phyloP scores from a whole-genome alignment of 2,329 filamentous ascomycete species.

The Tolypocladium tundrense region DNA sequence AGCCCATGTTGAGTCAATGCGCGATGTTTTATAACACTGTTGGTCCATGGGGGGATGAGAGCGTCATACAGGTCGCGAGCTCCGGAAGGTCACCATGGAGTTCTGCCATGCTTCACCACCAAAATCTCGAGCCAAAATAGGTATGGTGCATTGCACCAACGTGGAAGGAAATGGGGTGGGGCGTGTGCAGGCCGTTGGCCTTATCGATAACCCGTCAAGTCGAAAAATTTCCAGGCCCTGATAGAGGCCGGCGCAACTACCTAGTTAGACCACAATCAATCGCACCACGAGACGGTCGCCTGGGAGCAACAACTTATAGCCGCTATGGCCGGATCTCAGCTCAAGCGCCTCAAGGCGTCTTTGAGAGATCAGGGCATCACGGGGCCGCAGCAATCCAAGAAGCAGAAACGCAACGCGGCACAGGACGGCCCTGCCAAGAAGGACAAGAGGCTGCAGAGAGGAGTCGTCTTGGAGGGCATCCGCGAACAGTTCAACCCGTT shows the following conservation, averaged over 20 bases:
- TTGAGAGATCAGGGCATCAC: slow-evolving; percentile 82
- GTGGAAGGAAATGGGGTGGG: not conserved
- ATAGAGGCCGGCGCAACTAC: not conserved
- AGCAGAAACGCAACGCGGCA: slow-evolving; percentile 70
- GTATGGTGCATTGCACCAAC: not conserved
- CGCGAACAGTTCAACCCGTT: slow-evolving; percentile 97
- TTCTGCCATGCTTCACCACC: slow-evolving; percentile 13
- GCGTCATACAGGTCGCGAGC: not conserved
- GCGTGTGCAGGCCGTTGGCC: not conserved
- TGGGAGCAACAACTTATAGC: not conserved
- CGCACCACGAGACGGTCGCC: not conserved
- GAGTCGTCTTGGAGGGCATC: slow-evolving; percentile 72
- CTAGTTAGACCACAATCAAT: not conserved
- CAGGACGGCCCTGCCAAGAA: slow-evolving; percentile 53
- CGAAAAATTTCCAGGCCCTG: slow-evolving; percentile 6
- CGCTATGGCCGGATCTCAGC: slow-evolving; percentile 85
- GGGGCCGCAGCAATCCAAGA: slow-evolving; percentile 89
- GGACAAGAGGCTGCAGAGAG: slow-evolving; percentile 67
- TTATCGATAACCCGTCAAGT: slow-evolving; percentile 8
- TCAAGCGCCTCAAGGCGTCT: slow-evolving; percentile 90
- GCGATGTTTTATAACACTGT: not conserved
- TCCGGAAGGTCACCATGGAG: not conserved
- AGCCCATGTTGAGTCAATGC: slow-evolving; percentile 24
- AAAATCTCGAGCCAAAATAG: slow-evolving; percentile 3
- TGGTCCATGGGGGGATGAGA: not conserved